Conservation (phyloP, 2,329 filamentous ascomycete species). For the Falciphora oryzae region DNA sequence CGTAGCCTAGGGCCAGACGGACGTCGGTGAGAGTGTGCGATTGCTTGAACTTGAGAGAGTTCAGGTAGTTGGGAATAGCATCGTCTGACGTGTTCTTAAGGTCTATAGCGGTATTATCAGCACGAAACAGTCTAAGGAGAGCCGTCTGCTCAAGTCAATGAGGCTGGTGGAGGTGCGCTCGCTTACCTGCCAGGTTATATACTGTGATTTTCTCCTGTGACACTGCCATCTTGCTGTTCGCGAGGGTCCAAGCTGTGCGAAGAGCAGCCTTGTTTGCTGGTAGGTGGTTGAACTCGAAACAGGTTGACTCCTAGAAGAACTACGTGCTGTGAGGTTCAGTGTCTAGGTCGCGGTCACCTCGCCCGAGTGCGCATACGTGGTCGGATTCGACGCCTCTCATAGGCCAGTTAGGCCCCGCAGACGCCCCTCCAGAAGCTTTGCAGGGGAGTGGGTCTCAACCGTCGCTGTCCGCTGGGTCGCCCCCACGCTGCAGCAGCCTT, state of each 20-base stretch:
- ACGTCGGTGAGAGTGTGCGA: conserved; percentile 76
- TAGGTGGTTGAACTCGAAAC: neutral
- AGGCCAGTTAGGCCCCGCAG: neutral
- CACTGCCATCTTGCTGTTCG: conserved; percentile 28
- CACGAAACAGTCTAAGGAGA: conserved; percentile 5
- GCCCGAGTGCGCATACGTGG: neutral
- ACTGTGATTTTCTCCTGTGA: conserved; percentile 55
- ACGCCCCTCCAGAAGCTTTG: too few species aligned
- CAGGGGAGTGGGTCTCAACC: too few species aligned
- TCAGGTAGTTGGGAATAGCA: conserved; percentile 88
- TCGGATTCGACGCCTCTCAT: neutral
- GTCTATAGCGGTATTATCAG: conserved; percentile 48
- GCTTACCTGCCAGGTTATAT: conserved; percentile 59
- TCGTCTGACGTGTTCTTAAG: conserved; percentile 97
- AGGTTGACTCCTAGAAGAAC: neutral
- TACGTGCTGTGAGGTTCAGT: neutral
- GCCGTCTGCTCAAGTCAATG: neutral
- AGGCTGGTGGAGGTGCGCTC: conserved; percentile 5
- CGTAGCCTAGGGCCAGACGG: conserved; percentile 76
- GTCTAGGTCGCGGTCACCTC: neutral
- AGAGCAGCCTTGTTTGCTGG: neutral
- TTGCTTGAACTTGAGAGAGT: conserved; percentile 77
- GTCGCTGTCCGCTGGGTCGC: too few species aligned
- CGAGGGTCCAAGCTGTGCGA: conserved; percentile 5
- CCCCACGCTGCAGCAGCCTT: too few species aligned